These are phyloP conservation scores for Davidsoniella australis DNA, from an alignment of 2,329 filamentous ascomycete genomes.

Conservation along the genomic window DNA sequence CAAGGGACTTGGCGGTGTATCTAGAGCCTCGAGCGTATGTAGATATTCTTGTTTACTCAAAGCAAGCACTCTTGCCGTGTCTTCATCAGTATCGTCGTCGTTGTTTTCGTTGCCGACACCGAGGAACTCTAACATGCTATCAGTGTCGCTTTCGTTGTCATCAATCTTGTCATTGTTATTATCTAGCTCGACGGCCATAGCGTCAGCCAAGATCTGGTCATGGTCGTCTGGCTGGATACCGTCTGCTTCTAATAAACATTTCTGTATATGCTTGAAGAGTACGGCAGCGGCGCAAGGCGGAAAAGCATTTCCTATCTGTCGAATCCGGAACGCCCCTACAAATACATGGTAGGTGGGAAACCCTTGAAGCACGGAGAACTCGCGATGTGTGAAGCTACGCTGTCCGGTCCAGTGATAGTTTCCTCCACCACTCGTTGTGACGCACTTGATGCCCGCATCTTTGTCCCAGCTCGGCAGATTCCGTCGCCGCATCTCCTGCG, in stretches of 20 bases:
- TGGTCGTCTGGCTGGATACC: constrained; percentile 13
- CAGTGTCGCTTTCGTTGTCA: neutral
- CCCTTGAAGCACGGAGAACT: constrained; percentile 51
- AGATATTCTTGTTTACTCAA: neutral
- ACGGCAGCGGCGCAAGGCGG: constrained; percentile 40
- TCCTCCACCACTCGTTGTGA: constrained; percentile 46
- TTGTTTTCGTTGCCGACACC: too few species aligned
- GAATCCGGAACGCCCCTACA: constrained; percentile 27
- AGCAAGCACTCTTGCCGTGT: neutral
- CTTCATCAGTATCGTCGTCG: neutral
- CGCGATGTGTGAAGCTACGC: constrained; percentile 47
- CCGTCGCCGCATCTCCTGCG: constrained; percentile 17
- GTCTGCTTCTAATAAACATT: constrained; percentile 29
- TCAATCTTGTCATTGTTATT: neutral
- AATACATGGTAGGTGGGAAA: constrained; percentile 50
- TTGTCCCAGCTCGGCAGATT: constrained; percentile 26
- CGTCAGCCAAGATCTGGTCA: constrained; percentile 7
- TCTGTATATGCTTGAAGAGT: constrained; percentile 30
- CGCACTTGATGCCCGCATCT: constrained; percentile 33
- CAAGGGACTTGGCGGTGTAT: too few species aligned
- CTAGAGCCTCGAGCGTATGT: too few species aligned
- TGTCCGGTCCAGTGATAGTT: constrained; percentile 49
- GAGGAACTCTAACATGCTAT: too few species aligned
- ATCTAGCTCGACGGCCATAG: constrained; percentile 9
- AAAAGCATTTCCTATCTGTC: constrained; percentile 67